Percentiles rank a stretch among this genome's conserved stretches.
These are phyloP conservation scores for Diaporthe velutina DNA, from an alignment of 2,329 filamentous ascomycete genomes.

Conservation along the genomic window DNA sequence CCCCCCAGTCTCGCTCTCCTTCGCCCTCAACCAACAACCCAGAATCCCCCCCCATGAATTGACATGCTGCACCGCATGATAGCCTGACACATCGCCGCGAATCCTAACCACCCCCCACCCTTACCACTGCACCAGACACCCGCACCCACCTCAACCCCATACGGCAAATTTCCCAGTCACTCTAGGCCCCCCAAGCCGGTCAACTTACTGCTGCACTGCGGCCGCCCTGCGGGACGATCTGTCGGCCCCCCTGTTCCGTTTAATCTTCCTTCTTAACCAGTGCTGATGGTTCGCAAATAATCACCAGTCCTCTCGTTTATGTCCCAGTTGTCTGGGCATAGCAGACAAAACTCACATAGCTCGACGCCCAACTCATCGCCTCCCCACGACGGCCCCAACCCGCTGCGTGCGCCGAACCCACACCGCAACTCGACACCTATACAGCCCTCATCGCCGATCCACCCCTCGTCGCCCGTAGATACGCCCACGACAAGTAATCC, in stretches of 20 bases:
- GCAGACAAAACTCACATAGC: slow-evolving; percentile 53
- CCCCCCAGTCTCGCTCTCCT: slow-evolving; percentile 24
- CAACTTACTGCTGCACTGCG: slow-evolving; percentile 34
- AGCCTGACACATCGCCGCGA: slow-evolving; percentile 33
- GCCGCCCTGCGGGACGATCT: slow-evolving; percentile 22
- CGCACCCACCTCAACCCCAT: slow-evolving; percentile 21
- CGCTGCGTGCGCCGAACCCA: slow-evolving; percentile 34
- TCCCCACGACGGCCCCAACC: slow-evolving; percentile 49
- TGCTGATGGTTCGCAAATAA: slow-evolving; percentile 38
- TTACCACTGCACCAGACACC: slow-evolving; percentile 8
- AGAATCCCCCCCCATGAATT: slow-evolving; percentile 31
- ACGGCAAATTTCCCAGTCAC: slow-evolving; percentile 33
- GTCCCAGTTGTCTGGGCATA: slow-evolving; percentile 76
- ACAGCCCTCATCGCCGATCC: slow-evolving; percentile 46
- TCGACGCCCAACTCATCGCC: slow-evolving; percentile 61
- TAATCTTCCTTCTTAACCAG: slow-evolving; percentile 33
- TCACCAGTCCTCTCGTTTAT: slow-evolving; percentile 86
- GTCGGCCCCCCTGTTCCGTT: slow-evolving; percentile 28
- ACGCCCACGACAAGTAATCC: slow-evolving; percentile 58
- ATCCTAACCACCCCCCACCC: slow-evolving; percentile 4
- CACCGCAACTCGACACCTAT: slow-evolving; percentile 45
- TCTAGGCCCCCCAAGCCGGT: slow-evolving; percentile 20
- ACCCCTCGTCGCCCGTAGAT: slow-evolving; percentile 55
- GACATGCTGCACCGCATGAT: slow-evolving; percentile 26
- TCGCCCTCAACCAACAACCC: slow-evolving; percentile 24